Evolutionary conservation across 1,284 basidiomycete genomes (phyloP), one percentile per base, ranked within the genome.

Genomic region (Hemileia vastatrix): DNA sequence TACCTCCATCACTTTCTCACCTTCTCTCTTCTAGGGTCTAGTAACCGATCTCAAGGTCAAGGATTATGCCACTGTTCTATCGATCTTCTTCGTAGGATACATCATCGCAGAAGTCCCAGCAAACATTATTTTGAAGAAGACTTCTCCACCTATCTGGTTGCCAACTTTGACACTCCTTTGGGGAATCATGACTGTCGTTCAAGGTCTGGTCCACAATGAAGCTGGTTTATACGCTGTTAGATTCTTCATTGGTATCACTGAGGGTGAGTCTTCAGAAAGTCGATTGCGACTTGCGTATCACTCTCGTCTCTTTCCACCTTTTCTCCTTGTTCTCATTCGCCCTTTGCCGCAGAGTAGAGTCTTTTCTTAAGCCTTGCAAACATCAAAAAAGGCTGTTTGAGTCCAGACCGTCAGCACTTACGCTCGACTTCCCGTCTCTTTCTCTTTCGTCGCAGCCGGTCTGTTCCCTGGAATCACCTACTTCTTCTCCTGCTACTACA

Each of bases 401-500:
- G n/a, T n/a, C n/a, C n/a, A n/a, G n/a, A n/a, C n/a, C n/a, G n/a
- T n/a, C n/a, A n/a, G n/a, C n/a, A n/a, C n/a, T n/a, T n/a, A n/a
- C n/a, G n/a, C n/a, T n/a, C n/a, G n/a, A n/a, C n/a, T n/a, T n/a
- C n/a, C n/a, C n/a, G n/a, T n/a, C n/a, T n/a, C n/a, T n/a, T n/a
- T n/a, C n/a, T n/a, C n/a, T n/a, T n/a, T n/a, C n/a, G n/a, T n/a
- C 0, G 82, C 83, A 72, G 81, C 82, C 4, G 82, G 83, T 24
- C 66, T 84, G 43, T 70, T 84, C 68, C 83, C 83, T 3, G 83
- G 83, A n/a, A 78, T 80, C 2, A 78, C 84, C 11, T 84, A 81
- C 67, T 70, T 84, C 1, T 84, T 85, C 68, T 83, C 81, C 8
- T 79, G 83, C 21, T 86, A 83, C 67, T 85, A 85, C 75, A 79